Evolutionary conservation across 495 filamentous ascomycete genomes (phyloP).

Genomic region (Neurospora sp.): DNA sequence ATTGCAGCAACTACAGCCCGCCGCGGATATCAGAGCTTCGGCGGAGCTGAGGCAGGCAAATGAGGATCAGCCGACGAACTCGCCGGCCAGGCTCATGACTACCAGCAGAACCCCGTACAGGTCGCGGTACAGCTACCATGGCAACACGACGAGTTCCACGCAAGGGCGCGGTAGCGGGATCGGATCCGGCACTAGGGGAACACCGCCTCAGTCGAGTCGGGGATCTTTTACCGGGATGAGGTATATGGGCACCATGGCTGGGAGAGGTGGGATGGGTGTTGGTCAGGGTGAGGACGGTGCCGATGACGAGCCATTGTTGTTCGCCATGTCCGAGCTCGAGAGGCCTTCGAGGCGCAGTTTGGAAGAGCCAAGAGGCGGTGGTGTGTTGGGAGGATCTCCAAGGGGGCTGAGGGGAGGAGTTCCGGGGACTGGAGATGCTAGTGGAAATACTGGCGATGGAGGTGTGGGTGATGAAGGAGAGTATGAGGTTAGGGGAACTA

Average conservation of each 20-base stretch:
- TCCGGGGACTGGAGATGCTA: background rate
- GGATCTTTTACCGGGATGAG: slow-evolving; percentile 29
- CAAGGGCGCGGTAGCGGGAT: slow-evolving; percentile 3
- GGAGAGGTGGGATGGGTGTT: slow-evolving; percentile 43
- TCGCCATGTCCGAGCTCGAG: slow-evolving; percentile 80
- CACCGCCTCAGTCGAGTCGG: slow-evolving; percentile 25
- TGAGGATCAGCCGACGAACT: slow-evolving; percentile 19
- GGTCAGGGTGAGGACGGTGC: slow-evolving; percentile 36
- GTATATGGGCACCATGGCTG: slow-evolving; percentile 25
- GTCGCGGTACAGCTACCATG: slow-evolving; percentile 15
- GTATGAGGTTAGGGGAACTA: background rate
- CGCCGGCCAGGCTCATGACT: slow-evolving; percentile 10
- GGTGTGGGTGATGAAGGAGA: background rate
- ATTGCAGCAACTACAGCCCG: slow-evolving; percentile 26
- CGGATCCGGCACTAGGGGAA: slow-evolving; percentile 5
- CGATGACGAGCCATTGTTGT: slow-evolving; percentile 76
- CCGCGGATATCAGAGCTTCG: slow-evolving; percentile 31
- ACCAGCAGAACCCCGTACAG: slow-evolving; percentile 18
- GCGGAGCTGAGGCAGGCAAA: slow-evolving; percentile 27
- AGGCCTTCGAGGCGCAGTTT: slow-evolving; percentile 57
- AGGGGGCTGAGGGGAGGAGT: background rate
- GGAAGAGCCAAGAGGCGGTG: slow-evolving; percentile 51
- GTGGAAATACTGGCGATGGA: background rate
- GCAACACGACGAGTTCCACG: background rate
- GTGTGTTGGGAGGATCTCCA: background rate